Conservation (phyloP, 208 protist genomes). For the Crithidia thermophila region DNA sequence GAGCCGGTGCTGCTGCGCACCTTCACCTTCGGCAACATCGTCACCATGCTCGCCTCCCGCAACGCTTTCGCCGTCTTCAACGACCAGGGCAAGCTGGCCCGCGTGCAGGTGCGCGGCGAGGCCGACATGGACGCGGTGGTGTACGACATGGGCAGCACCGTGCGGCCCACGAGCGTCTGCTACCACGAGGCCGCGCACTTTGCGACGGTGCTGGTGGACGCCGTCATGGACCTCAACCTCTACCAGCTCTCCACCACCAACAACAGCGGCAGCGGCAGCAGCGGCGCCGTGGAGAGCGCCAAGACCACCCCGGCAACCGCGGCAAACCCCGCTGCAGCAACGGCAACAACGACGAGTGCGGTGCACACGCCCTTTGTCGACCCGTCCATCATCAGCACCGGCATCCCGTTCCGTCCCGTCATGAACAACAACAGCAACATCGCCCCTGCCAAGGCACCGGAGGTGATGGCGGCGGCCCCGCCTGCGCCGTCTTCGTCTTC, state of each 20-base stretch:
- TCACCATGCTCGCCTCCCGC: slow-evolving; percentile 63
- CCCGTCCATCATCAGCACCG: slow-evolving; percentile 42
- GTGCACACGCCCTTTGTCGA: slow-evolving; percentile 23
- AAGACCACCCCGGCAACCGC: slow-evolving; percentile 19
- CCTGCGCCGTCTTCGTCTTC: not conserved
- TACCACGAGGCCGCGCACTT: slow-evolving; percentile 61
- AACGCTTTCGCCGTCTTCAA: slow-evolving; percentile 84
- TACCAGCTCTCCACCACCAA: slow-evolving; percentile 42
- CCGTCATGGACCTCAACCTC: slow-evolving; percentile 38
- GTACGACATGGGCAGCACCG: slow-evolving; percentile 34
- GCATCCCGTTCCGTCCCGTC: slow-evolving; percentile 24
- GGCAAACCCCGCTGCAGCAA: slow-evolving; percentile 2
- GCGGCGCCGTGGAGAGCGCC: not conserved
- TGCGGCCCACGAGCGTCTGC: slow-evolving; percentile 57
- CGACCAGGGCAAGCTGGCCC: slow-evolving; percentile 37
- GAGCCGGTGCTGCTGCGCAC: slow-evolving; percentile 73
- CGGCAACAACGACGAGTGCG: not conserved
- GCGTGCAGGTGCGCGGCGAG: slow-evolving; percentile 43
- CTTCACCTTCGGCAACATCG: slow-evolving; percentile 60
- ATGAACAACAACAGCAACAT: slow-evolving; percentile 2
- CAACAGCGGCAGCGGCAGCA: slow-evolving; percentile 7
- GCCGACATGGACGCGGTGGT: slow-evolving; percentile 32
- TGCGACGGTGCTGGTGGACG: slow-evolving; percentile 45
- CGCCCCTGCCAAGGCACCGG: not conserved
- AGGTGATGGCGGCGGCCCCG: not conserved